Evolutionary conservation across 495 filamentous ascomycete species (phyloP).

Genomic region (Neurospora tetraspora): DNA sequence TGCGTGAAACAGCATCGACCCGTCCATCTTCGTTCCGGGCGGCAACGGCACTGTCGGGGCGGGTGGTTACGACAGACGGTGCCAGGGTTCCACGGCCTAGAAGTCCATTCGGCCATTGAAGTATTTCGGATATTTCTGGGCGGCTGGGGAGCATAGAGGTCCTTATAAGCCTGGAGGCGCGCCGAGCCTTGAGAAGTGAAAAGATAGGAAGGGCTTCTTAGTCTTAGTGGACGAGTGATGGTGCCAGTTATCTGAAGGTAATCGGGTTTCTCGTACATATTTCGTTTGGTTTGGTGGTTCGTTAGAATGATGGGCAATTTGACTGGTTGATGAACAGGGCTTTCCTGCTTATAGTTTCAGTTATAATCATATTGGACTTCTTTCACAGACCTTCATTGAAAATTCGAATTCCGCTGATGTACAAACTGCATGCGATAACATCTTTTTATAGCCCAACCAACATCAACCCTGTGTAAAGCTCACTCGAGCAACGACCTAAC

Average conservation of each 20-base stretch:
- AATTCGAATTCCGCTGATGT: neutral
- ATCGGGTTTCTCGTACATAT: neutral
- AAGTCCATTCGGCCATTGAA: neutral
- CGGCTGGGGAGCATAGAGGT: neutral
- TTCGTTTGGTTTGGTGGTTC: neutral
- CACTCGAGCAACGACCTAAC: neutral
- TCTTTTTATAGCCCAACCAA: neutral
- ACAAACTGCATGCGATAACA: neutral
- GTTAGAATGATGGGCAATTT: neutral
- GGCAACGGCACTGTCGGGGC: conserved; percentile 8
- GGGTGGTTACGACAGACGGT: conserved; percentile 21
- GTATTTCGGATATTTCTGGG: neutral
- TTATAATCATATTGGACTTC: neutral
- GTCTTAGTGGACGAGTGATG: neutral
- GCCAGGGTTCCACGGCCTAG: neutral
- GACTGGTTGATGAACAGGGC: neutral
- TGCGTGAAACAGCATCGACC: conserved; percentile 7
- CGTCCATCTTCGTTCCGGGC: conserved; percentile 9
- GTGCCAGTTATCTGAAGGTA: neutral
- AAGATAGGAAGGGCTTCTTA: neutral
- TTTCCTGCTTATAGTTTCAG: neutral
- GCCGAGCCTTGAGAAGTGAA: neutral
- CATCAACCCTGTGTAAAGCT: neutral
- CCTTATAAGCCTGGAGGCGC: neutral
- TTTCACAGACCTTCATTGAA: neutral